Evolutionary conservation across 371 early-diverging fungal genomes (phyloP).

Genomic region (Umbelopsis sp.): DNA sequence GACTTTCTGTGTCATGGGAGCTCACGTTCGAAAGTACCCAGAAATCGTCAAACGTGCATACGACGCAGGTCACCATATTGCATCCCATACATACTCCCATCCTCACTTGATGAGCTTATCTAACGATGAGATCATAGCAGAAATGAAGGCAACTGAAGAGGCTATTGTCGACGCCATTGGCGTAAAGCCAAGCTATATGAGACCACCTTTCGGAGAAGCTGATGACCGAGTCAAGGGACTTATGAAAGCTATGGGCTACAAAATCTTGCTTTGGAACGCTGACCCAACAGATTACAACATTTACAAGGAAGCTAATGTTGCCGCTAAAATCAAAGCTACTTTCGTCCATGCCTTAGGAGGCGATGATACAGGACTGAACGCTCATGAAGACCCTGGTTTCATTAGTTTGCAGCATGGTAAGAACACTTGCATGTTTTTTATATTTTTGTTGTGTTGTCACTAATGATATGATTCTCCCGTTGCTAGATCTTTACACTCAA

Average conservation of each 20-base stretch:
- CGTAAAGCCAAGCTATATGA: constrained; percentile 56
- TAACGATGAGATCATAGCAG: constrained; percentile 36
- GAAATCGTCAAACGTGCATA: constrained; percentile 45
- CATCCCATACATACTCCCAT: constrained; percentile 57
- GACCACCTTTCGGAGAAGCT: constrained; percentile 63
- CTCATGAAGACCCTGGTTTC: constrained; percentile 37
- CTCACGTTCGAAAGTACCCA: constrained; percentile 32
- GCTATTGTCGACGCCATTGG: constrained; percentile 52
- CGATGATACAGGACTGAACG: constrained; percentile 29
- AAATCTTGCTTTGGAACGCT: constrained; percentile 54
- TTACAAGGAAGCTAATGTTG: constrained; percentile 26
- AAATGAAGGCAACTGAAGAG: constrained; percentile 46
- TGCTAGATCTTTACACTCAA: constrained; percentile 20
- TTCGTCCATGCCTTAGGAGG: constrained; percentile 28
- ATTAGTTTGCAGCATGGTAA: constrained; percentile 49
- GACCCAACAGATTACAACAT: constrained; percentile 50
- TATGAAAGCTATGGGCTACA: constrained; percentile 49
- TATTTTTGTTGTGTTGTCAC: background rate
- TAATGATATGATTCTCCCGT: background rate
- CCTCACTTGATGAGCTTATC: constrained; percentile 42
- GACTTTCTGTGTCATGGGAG: constrained; percentile 74
- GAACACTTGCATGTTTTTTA: background rate
- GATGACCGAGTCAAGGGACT: constrained; percentile 51
- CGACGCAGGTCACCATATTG: constrained; percentile 54
- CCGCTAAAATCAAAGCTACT: constrained; percentile 26